phyloP scores from a whole-genome alignment of 495 filamentous ascomycete genomes.

The Jackrogersella multiformis region DNA sequence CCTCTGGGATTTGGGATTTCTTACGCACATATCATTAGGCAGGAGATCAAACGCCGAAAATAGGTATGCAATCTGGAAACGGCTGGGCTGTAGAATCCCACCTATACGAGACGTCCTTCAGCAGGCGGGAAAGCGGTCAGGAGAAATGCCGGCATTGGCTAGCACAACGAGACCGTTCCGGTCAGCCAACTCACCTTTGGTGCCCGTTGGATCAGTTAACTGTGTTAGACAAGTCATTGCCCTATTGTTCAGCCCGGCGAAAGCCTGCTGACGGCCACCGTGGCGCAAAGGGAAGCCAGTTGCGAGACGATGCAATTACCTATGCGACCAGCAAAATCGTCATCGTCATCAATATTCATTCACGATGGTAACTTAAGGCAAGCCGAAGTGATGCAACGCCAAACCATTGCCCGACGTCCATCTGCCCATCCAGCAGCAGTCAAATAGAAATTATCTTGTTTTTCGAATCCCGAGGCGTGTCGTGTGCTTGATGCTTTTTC shows the following conservation, averaged over 20 bases:
- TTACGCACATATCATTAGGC: slow-evolving; percentile 36
- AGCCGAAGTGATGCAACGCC: slow-evolving; percentile 15
- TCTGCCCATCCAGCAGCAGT: neutral
- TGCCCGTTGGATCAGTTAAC: slow-evolving; percentile 22
- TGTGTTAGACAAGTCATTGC: slow-evolving; percentile 17
- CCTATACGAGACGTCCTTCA: slow-evolving; percentile 40
- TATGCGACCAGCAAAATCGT: slow-evolving; percentile 18
- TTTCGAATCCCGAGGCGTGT: slow-evolving; percentile 17
- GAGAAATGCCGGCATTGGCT: slow-evolving; percentile 46
- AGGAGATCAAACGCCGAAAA: slow-evolving; percentile 44
- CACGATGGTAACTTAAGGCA: neutral
- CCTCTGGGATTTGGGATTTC: slow-evolving; percentile 36
- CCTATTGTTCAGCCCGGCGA: slow-evolving; percentile 30
- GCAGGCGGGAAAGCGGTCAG: slow-evolving; percentile 44
- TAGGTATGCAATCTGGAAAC: slow-evolving; percentile 10
- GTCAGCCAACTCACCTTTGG: slow-evolving; percentile 45
- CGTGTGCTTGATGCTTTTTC: neutral
- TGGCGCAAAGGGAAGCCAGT: slow-evolving; percentile 38
- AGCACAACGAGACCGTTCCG: slow-evolving; percentile 37
- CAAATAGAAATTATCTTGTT: slow-evolving; percentile 8
- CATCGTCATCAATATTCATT: slow-evolving; percentile 23
- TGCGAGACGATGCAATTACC: slow-evolving; percentile 31
- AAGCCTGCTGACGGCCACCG: slow-evolving; percentile 34
- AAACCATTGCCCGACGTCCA: slow-evolving; percentile 19
- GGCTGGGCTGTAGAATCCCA: slow-evolving; percentile 23